Evolutionary conservation across 345 rosid species (phyloP).

Genomic region (Hibiscus tridactylites): DNA sequence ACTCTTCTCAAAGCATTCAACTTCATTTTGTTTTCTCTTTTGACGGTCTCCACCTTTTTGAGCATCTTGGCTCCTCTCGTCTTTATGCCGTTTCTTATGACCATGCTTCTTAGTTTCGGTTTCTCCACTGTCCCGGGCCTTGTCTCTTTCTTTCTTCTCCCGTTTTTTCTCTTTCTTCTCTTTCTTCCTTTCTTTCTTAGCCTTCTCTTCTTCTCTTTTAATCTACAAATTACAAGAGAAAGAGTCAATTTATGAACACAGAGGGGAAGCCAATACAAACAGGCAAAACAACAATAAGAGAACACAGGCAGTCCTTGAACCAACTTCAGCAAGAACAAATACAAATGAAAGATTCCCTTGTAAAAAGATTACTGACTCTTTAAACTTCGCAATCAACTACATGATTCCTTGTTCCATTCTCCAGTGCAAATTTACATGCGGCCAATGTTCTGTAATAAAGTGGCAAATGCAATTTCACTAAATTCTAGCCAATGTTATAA

Average conservation of each 20-base stretch:
- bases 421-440: neutral
- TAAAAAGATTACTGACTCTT: neutral
- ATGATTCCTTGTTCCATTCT: neutral
- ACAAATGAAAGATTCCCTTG: neutral
- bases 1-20: conserved; percentile 41
- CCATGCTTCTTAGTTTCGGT: conserved; percentile 21
- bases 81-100: conserved; percentile 31
- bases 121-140: conserved; percentile 21
- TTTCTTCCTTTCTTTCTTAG: conserved; percentile 23
- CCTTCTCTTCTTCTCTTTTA: conserved; percentile 32
- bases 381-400: neutral
- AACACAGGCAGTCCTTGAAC: neutral
- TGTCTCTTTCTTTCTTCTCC: conserved; percentile 25
- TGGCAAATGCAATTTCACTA: neutral
- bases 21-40: conserved; percentile 24
- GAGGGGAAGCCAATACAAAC: neutral
- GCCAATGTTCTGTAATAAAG: neutral
- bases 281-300: neutral
- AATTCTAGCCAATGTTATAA: neutral
- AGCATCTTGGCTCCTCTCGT: conserved; percentile 19
- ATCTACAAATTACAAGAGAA: conserved; percentile 20
- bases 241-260: conserved; percentile 11
- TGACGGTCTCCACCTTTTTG: conserved; percentile 21
- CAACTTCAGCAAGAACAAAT: neutral
- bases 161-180: conserved; percentile 17